Conservation (phyloP, 306 rosid species). For the Astragalus glycyphyllos region DNA sequence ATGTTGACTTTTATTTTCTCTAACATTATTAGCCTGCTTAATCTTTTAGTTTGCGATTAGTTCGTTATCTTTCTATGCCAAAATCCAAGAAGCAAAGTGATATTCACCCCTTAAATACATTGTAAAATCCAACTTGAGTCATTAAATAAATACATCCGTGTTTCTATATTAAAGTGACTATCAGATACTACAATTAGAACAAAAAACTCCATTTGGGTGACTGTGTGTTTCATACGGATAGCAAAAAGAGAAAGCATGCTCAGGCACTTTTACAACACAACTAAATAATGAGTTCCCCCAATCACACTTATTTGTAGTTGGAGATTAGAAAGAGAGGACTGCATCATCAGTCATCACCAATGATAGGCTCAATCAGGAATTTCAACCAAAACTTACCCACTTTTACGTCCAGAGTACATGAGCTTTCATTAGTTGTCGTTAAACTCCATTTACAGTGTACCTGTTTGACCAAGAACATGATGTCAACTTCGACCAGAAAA, state of each 20-base stretch:
- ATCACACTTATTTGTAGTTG: constrained; percentile 15
- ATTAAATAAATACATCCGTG: background rate
- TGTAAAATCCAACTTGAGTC: background rate
- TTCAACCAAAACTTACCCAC: constrained; percentile 72
- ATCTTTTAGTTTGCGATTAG: background rate
- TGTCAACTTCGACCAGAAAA: constrained; percentile 30
- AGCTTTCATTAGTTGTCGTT: constrained; percentile 63
- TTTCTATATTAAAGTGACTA: constrained; percentile 16
- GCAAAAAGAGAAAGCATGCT: constrained; percentile 4
- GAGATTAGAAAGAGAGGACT: constrained; percentile 22
- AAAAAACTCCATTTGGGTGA: background rate
- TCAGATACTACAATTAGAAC: background rate
- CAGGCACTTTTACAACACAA: constrained; percentile 6
- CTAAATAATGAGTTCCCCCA: constrained; percentile 11
- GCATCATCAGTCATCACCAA: no score
- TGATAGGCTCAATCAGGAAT: constrained; percentile 41
- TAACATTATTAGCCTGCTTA: constrained; percentile 17
- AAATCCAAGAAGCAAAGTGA: constrained; percentile 13
- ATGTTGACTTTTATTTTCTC: constrained; percentile 5
- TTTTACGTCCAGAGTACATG: constrained; percentile 77
- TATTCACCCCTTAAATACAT: background rate
- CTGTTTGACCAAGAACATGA: constrained; percentile 55
- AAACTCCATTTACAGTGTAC: constrained; percentile 86
- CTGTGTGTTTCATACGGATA: constrained; percentile 10
- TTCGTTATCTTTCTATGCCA: background rate